Evolutionary conservation across 352 stramenopile species (phyloP), one percentile per base, ranked within the genome.

Genomic region (Phytophthora syringae): DNA sequence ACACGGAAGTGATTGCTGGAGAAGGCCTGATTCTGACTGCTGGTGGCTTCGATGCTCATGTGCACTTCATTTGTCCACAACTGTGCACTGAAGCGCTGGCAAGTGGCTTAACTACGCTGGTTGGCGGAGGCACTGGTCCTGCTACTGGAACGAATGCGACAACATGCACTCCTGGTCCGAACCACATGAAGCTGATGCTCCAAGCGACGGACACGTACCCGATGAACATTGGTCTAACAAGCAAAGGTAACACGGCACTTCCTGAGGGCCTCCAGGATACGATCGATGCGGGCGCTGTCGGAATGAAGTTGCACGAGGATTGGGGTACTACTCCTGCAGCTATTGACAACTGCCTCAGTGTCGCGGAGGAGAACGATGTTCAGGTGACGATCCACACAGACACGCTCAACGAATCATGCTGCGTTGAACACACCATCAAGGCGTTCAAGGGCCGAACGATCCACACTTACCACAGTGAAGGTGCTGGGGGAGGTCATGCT

Each of bases 341-440:
- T 5, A 99, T 99, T 72, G 93, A 99, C 76, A 87, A 82, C 25
- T 98, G 92, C 42, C 81, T 99, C 15, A 71, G 64, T 3, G 91
- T 98, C 39, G 94, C 94, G 0, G 95, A 98, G 39, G 66, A 88
- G 18, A 91, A 97, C 58, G 94, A 98, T 70, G 79, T 98, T 42
- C 91, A 98, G 64, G 89, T 99, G 30, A 99, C 96, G 18, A 99
- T 99, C 64, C 97, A 99, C 77, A 99, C 97, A 7, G 97, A 99
- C 79, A 99, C 97, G 11, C 74, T 99, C 42, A 99, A 99, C 76
- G 97, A 99, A 67, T 97, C 89, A 30, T 91, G 89, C 24, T 98
- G 95, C 76, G 93, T 98, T 0, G 94, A 98, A 67, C 93, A 98
- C 64, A 98, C 93, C 36, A 93, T 99, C 58, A 86, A 89, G 5